These are phyloP conservation scores for Thinopyrum elongatum DNA, from an alignment of 176 grass and related monocot genomes.

Conservation along the genomic window DNA sequence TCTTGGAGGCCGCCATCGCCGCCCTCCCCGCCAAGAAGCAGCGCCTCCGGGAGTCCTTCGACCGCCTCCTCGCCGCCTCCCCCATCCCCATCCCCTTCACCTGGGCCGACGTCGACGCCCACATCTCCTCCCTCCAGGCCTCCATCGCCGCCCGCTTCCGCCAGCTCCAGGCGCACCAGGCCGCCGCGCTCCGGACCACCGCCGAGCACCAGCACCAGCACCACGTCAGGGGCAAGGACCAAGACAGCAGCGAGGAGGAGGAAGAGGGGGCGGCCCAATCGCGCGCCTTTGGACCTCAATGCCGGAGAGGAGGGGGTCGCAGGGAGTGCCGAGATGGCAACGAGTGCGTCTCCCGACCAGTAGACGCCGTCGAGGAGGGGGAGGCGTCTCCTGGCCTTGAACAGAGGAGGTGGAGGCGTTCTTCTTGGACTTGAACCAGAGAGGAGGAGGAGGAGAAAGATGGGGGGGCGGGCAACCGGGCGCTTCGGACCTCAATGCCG, in stretches of 20 bases:
- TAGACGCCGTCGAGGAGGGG: neutral
- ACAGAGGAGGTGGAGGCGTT: neutral
- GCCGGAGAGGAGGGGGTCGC: neutral
- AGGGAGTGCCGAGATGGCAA: neutral
- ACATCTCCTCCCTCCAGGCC: conserved; percentile 47
- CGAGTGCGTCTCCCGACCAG: neutral
- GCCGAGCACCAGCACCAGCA: neutral
- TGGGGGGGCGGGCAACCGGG: neutral
- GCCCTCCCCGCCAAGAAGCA: conserved; percentile 37
- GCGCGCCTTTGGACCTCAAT: neutral
- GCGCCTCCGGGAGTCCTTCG: conserved; percentile 41
- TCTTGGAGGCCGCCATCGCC: conserved; percentile 35
- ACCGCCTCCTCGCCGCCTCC: conserved; percentile 35
- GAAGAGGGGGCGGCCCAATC: neutral
- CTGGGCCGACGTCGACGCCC: conserved; percentile 52
- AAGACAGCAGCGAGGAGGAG: neutral
- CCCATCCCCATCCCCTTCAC: conserved; percentile 34
- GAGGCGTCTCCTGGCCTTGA: neutral
- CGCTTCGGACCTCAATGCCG: neutral
- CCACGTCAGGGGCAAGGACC: neutral
- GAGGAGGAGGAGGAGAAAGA: neutral
- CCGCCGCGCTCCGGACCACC: neutral
- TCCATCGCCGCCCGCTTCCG: conserved; percentile 15
- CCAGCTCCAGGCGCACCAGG: neutral
- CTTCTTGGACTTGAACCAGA: neutral